Evolutionary conservation across 257 asterid genomes (phyloP), one percentile per base, ranked within the genome.

Genomic region (Solanum rostratum): DNA sequence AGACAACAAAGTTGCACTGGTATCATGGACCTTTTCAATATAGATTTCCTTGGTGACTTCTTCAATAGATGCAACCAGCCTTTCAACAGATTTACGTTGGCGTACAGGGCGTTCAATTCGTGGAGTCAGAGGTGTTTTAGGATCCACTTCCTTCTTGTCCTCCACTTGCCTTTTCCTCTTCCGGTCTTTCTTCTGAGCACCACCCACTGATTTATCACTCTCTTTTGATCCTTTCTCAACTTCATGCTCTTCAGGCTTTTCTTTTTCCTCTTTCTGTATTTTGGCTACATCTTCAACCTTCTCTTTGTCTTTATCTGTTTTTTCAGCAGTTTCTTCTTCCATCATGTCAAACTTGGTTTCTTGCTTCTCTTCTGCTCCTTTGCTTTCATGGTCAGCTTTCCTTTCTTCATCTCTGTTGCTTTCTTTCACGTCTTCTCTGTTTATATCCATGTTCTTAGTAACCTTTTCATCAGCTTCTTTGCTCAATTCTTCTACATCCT

Each of bases 31-130:
- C 99, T 95, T 93, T 87, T 93, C 98, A 89, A 97, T 90, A 65
- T 57, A 90, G 78, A 97, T 84, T n/a, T 92, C 97, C 87, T 86
- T 97, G 59, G 83, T 53, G 78, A 90, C 98, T 90, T 89, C 90
- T 84, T 97, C 98, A 84, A 95, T 85, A 82, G 89, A 86, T 52
- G 98, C 98, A 84, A 94, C 99, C 88, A 97, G 87, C 89, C 98
- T 92, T 85, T 93, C 97, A 19, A 95, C 99, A 87, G 98, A 92
- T 90, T 94, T 97, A 49, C 98, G 90, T 84, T 94, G 98, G 7
- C 99, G 96, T 46, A 91, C 96, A 66, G 98, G 99, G 30, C 98
- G 98, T 1, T 91, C 98, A 82, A 85, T 70, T 41, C 93, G 78
- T 62, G 95, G 85, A 70, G 88, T 60, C n/a, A 86, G 85, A 18